These are phyloP conservation scores for Cantharellus cinnabarinus DNA, from an alignment of 768 basidiomycete genomes.

Conservation along the genomic window DNA sequence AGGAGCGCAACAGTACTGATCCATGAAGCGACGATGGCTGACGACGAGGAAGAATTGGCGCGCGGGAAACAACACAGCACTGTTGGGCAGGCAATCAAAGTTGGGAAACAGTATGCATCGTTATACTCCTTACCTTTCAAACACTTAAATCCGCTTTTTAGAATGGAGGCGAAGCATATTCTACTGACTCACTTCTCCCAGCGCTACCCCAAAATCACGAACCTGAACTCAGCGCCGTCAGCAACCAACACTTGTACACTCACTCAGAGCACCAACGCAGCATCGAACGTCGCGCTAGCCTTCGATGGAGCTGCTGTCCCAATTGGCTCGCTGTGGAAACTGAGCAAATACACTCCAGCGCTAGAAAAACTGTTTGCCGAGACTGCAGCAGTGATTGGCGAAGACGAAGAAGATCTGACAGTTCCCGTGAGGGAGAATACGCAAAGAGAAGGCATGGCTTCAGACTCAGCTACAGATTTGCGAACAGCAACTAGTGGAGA, in stretches of 20 bases:
- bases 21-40: slow-evolving; percentile 85
- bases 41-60: slow-evolving; percentile 61
- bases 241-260: background rate
- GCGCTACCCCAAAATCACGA: slow-evolving; percentile 76
- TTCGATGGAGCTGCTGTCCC: slow-evolving; percentile 60
- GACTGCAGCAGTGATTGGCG: background rate
- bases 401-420: background rate
- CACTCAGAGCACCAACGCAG: background rate
- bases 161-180: slow-evolving; percentile 69
- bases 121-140: background rate
- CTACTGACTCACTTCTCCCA: slow-evolving; percentile 94
- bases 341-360: slow-evolving; percentile 34
- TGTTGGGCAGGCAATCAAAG: slow-evolving; percentile 64
- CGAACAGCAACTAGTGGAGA: too few relatives aligned
- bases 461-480: too few relatives aligned
- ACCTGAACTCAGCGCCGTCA: slow-evolving; percentile 17
- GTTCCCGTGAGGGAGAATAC: background rate
- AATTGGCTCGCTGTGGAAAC: slow-evolving; percentile 71
- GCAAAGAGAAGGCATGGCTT: too few relatives aligned
- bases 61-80: slow-evolving; percentile 70
- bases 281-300: slow-evolving; percentile 46
- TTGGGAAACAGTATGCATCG: slow-evolving; percentile 40
- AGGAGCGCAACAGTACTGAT: slow-evolving; percentile 58
- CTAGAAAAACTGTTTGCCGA: background rate
- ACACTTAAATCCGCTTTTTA: slow-evolving; percentile 14